A percentile compares a stretch with the other conserved stretches of the same genome.
These are phyloP conservation scores for Chondrus crispus DNA, from an alignment of 23 red algal genomes.

Conservation along the genomic window DNA sequence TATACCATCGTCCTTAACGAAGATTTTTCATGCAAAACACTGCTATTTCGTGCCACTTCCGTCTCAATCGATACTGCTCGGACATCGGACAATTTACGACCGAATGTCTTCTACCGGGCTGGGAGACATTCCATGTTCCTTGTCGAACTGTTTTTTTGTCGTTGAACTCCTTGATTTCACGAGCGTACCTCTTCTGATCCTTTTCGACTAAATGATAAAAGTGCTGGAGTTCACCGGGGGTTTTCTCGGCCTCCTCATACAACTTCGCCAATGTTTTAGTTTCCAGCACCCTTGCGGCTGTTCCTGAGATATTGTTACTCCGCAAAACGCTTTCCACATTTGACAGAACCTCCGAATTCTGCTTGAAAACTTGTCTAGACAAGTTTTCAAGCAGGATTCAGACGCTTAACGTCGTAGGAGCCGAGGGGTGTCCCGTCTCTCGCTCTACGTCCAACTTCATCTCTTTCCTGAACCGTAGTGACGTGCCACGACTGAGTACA, in stretches of 20 bases:
- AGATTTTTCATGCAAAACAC: no score
- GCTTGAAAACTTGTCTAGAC: not conserved
- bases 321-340: not conserved
- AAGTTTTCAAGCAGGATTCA: not conserved
- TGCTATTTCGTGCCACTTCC: no score
- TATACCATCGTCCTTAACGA: no score
- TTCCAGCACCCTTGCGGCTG: not conserved
- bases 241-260: not conserved
- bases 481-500: not conserved
- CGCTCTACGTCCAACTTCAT: not conserved
- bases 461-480: not conserved
- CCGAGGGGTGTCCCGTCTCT: not conserved
- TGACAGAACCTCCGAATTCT: not conserved
- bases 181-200: not conserved
- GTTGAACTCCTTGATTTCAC: not conserved
- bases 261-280: not conserved
- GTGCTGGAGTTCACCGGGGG: not conserved
- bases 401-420: not conserved
- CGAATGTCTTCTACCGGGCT: no score
- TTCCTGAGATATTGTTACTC: not conserved
- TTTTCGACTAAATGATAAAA: not conserved
- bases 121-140: no score
- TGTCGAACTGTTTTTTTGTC: no score
- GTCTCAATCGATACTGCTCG: no score
- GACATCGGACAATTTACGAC: no score